These are phyloP conservation scores for Rubia yunnanensis DNA, from an alignment of 257 asterid species.

Conservation along the genomic window DNA sequence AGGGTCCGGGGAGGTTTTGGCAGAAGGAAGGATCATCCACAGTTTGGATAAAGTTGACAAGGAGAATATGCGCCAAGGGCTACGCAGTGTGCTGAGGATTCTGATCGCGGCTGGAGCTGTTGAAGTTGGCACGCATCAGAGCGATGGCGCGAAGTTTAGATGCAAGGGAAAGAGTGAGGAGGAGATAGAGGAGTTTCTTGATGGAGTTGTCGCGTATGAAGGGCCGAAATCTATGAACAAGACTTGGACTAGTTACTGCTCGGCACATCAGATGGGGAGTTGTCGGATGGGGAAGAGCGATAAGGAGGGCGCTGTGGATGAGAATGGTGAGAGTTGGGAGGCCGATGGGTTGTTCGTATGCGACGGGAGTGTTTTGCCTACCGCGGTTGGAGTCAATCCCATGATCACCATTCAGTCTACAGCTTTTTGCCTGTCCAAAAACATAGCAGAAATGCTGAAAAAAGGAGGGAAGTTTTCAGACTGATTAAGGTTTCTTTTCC, in stretches of 20 bases:
- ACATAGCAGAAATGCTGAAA: conserved; percentile 39
- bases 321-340: conserved; percentile 90
- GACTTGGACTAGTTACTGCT: conserved; percentile 53
- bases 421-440: conserved; percentile 50
- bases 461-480: conserved; percentile 12
- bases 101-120: conserved; percentile 73
- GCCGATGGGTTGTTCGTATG: conserved; percentile 70
- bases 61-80: conserved; percentile 47
- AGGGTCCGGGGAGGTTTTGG: conserved; percentile 42
- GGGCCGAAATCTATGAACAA: conserved; percentile 51
- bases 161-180: conserved; percentile 34
- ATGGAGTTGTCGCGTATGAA: conserved; percentile 35
- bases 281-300: conserved; percentile 64
- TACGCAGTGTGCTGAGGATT: conserved; percentile 43
- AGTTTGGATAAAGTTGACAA: conserved; percentile 26
- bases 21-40: conserved; percentile 45
- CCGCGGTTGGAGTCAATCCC: conserved; percentile 85
- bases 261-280: conserved; percentile 97
- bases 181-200: conserved; percentile 52
- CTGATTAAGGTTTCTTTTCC: background rate
- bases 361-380: conserved; percentile 77
- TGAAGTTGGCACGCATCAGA: conserved; percentile 76
- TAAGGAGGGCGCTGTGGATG: conserved; percentile 62
- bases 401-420: conserved; percentile 82
- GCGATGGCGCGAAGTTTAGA: conserved; percentile 53